phyloP scores from a whole-genome alignment of 1,284 basidiomycete species.

The Amylostereum areolatum region DNA sequence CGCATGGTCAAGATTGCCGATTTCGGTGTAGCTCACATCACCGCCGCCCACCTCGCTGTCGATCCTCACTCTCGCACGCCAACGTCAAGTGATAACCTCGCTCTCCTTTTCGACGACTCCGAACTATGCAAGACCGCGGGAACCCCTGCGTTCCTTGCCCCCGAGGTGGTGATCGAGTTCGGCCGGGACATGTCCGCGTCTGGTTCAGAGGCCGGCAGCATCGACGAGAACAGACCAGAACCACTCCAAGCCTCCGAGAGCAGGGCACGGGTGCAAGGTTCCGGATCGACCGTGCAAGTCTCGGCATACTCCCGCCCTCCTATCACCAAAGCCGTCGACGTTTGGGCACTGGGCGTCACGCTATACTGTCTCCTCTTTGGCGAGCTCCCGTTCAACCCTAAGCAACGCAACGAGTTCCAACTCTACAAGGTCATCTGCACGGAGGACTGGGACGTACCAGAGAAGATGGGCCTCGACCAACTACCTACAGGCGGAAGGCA shows the following conservation, averaged over 20 bases:
- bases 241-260: slow-evolving; percentile 23
- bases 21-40: slow-evolving; percentile 97
- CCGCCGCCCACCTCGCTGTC: slow-evolving; percentile 54
- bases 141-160: slow-evolving; percentile 96
- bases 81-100: slow-evolving; percentile 38
- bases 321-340: slow-evolving; percentile 94
- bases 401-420: slow-evolving; percentile 65
- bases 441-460: slow-evolving; percentile 69
- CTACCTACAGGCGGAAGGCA: slow-evolving; percentile 58
- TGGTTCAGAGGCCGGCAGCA: slow-evolving; percentile 3
- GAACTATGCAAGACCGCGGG: slow-evolving; percentile 93
- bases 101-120: slow-evolving; percentile 73
- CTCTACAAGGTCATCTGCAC: slow-evolving; percentile 84
- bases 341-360: slow-evolving; percentile 99
- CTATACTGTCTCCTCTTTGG: slow-evolving; percentile 95
- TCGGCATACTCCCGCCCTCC: slow-evolving; percentile 45
- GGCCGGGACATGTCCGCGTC: slow-evolving; percentile 2
- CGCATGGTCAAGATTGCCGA: slow-evolving; percentile 93
- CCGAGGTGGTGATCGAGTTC: slow-evolving; percentile 82
- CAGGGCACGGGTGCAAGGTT: slow-evolving; percentile 22
- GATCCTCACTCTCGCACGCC: neutral
- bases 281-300: slow-evolving; percentile 23
- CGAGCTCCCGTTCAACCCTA: slow-evolving; percentile 63
- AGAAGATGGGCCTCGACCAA: slow-evolving; percentile 71
- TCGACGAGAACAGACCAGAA: slow-evolving; percentile 17